Conservation (phyloP, 2,329 filamentous ascomycete genomes). For the Sarocladium strictum region DNA sequence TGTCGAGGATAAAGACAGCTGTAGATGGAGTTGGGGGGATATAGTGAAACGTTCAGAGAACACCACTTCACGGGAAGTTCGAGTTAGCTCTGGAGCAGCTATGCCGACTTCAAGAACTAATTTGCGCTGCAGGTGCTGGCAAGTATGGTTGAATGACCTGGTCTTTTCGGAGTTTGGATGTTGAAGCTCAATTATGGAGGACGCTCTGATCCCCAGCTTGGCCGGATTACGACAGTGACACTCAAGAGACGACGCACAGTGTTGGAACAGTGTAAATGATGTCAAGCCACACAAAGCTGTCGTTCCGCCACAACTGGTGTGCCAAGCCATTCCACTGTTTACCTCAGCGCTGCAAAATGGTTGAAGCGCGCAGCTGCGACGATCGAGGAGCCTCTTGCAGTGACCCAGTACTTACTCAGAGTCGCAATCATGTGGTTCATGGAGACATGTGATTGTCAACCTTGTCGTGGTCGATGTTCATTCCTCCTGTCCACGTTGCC, state of each 20-base stretch:
- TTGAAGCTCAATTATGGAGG: neutral
- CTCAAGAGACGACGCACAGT: neutral
- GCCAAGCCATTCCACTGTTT: too few relatives aligned
- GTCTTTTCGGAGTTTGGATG: neutral
- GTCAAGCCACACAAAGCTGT: neutral
- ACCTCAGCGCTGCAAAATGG: too few relatives aligned
- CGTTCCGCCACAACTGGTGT: too few relatives aligned
- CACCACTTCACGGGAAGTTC: neutral
- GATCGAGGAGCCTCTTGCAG: too few relatives aligned
- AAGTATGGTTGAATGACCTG: neutral
- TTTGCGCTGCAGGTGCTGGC: neutral
- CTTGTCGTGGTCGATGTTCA: too few relatives aligned
- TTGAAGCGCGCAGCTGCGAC: too few relatives aligned
- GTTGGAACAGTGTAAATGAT: neutral
- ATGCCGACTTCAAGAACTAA: neutral
- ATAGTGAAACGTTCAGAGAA: neutral
- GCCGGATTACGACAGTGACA: neutral
- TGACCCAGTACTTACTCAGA: too few relatives aligned
- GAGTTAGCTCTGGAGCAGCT: neutral
- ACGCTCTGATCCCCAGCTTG: conserved; percentile 1
- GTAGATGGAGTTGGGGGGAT: neutral
- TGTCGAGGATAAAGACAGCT: neutral
- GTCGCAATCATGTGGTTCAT: too few relatives aligned
- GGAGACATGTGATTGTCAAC: too few relatives aligned
- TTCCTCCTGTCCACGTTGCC: too few relatives aligned